Base-by-base conservation (phyloP, 2,329 filamentous ascomycete genomes). In the Blastomyces parvus region DNA sequence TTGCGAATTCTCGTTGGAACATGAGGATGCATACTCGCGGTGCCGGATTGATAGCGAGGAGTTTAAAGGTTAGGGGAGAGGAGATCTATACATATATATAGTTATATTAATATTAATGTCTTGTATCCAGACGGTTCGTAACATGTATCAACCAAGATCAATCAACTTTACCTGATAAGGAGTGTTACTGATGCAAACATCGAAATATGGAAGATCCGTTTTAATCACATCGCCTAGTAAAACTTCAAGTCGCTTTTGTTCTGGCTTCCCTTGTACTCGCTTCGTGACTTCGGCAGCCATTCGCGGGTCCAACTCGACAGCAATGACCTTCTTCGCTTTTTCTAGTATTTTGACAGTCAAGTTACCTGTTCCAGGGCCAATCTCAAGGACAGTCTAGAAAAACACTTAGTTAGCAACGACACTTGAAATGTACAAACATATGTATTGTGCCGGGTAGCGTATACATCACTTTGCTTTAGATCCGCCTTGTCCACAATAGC, bases 201-300 rank as follows among this genome's bases (percentile, higher is more conserved):
- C 90, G 70, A 94, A 93, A 66, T 85, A 85, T 8, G 87, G 86
- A 25, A 92, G 80, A 65, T 89, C 86, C 11, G 89, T 89, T 80
- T 97, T 97, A 76, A 97, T 95, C 57, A 93, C 90, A 76, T 97
- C 94, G 52, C 94, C 94, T 8, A 99, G 80, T 60, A 97, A 80
- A 46, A 97, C 86, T 69, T 97, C 91, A 46, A 99, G 80, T 67
- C 90, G 86, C 74, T 90, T 91, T 73, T 90, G 88, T 69, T 88
- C 84, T 0, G 92, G 90, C 53, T 88, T 95, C 25, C 91, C 92
- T 76, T 97, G 92, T 9, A 97, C 92, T 71, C 93, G 88, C 78
- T 95, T 92, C 56, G 90, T 94, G 66, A 97, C 84, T 78, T 97
- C 94, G 64, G 93, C 93, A 14, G 91, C 91, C 94, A 97, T 97